Base-by-base conservation (phyloP, 2,329 filamentous ascomycete species). In the Purpureocillium takamizusanense region DNA sequence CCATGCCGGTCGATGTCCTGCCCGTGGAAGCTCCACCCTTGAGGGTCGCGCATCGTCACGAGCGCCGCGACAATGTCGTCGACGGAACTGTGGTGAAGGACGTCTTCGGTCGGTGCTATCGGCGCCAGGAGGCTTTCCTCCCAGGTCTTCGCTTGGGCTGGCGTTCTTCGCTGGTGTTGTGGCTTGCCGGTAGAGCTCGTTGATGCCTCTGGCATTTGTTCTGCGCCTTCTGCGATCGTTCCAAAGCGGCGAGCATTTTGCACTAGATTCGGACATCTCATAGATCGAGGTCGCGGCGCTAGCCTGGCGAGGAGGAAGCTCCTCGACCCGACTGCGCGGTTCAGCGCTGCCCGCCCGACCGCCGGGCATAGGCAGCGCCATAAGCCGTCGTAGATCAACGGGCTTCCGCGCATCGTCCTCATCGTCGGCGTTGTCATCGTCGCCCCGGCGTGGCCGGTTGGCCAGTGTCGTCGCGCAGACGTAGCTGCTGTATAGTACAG, bases 341-440 rank as follows among this genome's bases (percentile, higher is more conserved):
- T 55, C 11, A 70, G 51, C 3, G 57, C 51, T 4, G 49, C 41
- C 7, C 57, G 46, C 48, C 75, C 69, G 41, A 75, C 62, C 8
- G 67, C 70, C 11, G 78, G 78, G 50, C 75, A 81, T 13, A 83
- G 61, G 51, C 72, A 80, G 52, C 73, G 72, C 75, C 77, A 81
- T 33, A 83, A 66, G 43, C 77, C 75, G 54, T 83, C 78, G 28
- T 68, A 51, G 2, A 65, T 54, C 36, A 70, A 48, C 44, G 42
- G 42, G 31, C 45, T 47, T 32, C 50, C 49, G 42, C 53, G 54
- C 59, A 62, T 62, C 11, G 14, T 41, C 29, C 15, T 25, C 21
- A 10, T 25, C 21, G 21, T 10, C 29, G 17, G n/a, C n/a, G n/a
- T n/a, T n/a, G n/a, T n/a, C n/a, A n/a, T n/a, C n/a, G n/a, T n/a